phyloP scores from a whole-genome alignment of 805 yeast genomes.

The Candida sonorensis region DNA sequence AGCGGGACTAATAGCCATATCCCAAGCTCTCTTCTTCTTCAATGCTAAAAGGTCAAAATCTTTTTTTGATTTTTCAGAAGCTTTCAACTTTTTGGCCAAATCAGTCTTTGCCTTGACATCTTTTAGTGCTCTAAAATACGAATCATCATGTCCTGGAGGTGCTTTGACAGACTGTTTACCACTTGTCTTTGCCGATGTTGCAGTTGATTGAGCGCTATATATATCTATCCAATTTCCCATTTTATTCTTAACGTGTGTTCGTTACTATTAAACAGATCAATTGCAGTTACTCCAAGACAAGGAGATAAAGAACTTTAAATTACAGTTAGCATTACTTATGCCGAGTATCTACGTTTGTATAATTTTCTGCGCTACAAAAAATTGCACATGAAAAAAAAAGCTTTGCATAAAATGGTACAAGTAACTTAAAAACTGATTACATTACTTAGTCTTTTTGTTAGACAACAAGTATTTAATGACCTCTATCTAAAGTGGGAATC shows the following conservation, averaged over 20 bases:
- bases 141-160: constrained; percentile 17
- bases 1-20: constrained; percentile 72
- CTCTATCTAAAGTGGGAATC: no score
- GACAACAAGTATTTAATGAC: no score
- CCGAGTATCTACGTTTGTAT: neutral
- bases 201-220: constrained; percentile 1
- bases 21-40: constrained; percentile 73
- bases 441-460: no score
- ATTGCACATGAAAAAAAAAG: no score
- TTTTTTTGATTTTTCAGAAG: constrained; percentile 4
- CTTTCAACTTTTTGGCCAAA: no score
- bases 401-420: no score
- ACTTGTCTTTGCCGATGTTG: neutral
- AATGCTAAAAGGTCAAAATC: constrained; percentile 28
- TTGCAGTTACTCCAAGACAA: no score
- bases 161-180: constrained; percentile 3
- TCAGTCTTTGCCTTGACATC: no score
- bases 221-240: constrained; percentile 3
- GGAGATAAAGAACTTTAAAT: no score
- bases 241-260: neutral
- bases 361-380: no score
- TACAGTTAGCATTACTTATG: no score
- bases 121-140: constrained; percentile 9
- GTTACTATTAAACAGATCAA: neutral
- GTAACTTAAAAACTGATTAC: no score